phyloP scores from a whole-genome alignment of 192 early-diverging fungal species.

The Backusella parvicylindrica region DNA sequence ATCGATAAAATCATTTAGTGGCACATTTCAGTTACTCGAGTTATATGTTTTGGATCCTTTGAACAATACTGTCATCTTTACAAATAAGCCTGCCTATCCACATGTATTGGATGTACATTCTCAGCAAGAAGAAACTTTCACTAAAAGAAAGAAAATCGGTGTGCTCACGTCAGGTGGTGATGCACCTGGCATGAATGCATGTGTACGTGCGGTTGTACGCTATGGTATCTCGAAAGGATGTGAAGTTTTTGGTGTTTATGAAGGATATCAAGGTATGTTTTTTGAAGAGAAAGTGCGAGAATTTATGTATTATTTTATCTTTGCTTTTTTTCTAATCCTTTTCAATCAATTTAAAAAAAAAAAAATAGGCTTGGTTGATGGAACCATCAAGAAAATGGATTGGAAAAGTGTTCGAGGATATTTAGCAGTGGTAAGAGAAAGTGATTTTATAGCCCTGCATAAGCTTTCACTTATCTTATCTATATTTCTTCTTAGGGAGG shows the following conservation, averaged over 20 bases:
- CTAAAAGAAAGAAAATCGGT: conserved; percentile 62
- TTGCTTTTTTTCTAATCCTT: neutral
- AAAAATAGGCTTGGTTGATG: conserved; percentile 82
- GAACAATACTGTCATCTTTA: conserved; percentile 77
- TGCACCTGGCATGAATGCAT: conserved; percentile 94
- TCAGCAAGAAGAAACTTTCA: neutral
- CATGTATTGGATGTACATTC: neutral
- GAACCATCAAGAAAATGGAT: conserved; percentile 78
- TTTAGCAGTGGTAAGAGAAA: conserved; percentile 50
- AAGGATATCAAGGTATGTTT: conserved; percentile 83
- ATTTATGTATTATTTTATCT: neutral
- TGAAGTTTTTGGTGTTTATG: conserved; percentile 88
- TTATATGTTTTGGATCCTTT: conserved; percentile 73
- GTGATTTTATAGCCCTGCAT: neutral
- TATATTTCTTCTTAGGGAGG: conserved; percentile 60
- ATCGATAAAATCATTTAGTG: conserved; percentile 13
- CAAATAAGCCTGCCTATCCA: conserved; percentile 41
- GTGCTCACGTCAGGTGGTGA: conserved; percentile 93
- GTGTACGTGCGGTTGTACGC: conserved; percentile 88
- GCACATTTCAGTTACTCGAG: conserved; percentile 22
- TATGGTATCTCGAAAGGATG: conserved; percentile 81
- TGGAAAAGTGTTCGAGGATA: conserved; percentile 92
- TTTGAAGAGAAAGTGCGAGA: neutral
- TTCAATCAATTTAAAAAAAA: no score
- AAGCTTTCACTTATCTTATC: neutral